These are phyloP conservation scores for Eimeria necatrix DNA, from an alignment of 169 alveolate genomes.

Conservation along the genomic window DNA sequence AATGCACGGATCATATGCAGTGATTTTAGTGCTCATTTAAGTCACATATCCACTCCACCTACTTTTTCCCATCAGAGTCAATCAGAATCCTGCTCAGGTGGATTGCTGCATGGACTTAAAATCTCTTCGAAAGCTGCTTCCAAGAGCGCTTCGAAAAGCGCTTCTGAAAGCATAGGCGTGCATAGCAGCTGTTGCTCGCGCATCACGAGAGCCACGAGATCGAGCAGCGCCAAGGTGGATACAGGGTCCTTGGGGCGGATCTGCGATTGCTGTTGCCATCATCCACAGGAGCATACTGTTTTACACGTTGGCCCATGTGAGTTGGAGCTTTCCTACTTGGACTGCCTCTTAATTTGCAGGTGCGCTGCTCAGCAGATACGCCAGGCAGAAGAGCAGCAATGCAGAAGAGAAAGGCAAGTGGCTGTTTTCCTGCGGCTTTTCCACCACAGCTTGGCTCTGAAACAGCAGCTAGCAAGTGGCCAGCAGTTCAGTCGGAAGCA, in stretches of 20 bases:
- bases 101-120: neutral
- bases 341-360: constrained; percentile 27
- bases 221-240: neutral
- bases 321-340: constrained; percentile 62
- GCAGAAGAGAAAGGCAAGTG: constrained; percentile 19
- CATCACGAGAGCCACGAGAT: neutral
- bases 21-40: constrained; percentile 20
- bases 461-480: neutral
- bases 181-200: constrained; percentile 59
- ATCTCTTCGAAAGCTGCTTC: neutral
- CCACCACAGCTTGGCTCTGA: neutral
- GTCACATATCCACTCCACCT: constrained; percentile 17
- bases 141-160: too few relatives aligned
- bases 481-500: constrained; percentile 15
- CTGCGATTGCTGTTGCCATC: constrained; percentile 74
- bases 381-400: constrained; percentile 44
- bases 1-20: constrained; percentile 42
- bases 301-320: constrained; percentile 47
- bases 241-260: neutral
- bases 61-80: neutral
- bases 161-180: too few relatives aligned
- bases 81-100: neutral
- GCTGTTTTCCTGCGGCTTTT: constrained; percentile 36
- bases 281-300: constrained; percentile 65
- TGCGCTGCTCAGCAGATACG: constrained; percentile 66